Evolutionary conservation across 202 grass and related monocot species (phyloP).

Genomic region (Cymbopogon flexuosus): DNA sequence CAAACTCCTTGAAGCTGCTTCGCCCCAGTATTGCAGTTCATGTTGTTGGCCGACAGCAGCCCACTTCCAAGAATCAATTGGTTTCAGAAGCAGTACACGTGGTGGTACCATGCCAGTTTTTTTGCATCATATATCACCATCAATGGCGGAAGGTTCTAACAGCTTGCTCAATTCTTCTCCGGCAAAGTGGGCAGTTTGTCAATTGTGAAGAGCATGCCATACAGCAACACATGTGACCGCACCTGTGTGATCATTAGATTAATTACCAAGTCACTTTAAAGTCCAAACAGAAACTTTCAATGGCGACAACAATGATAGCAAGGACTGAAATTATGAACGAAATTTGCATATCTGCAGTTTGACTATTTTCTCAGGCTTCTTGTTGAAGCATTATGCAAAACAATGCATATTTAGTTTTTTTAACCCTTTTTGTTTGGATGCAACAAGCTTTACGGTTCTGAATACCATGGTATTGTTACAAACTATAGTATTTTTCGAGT

Average conservation of each 20-base stretch:
- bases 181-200: conserved; percentile 79
- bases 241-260: conserved; percentile 47
- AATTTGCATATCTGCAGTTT: background rate
- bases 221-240: conserved; percentile 98
- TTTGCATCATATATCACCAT: conserved; percentile 17
- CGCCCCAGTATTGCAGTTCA: background rate
- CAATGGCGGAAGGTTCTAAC: conserved; percentile 84
- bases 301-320: background rate
- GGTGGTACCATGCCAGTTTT: background rate
- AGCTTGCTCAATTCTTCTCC: conserved; percentile 82
- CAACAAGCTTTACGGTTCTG: background rate
- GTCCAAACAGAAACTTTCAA: background rate
- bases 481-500: background rate
- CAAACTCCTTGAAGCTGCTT: background rate
- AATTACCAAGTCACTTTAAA: background rate
- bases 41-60: background rate
- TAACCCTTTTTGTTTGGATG: background rate
- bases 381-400: background rate
- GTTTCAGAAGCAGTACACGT: background rate
- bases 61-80: background rate
- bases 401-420: background rate
- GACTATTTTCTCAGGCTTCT: conserved; percentile 16
- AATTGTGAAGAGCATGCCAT: conserved; percentile 71
- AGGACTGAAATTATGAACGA: conserved; percentile 9
- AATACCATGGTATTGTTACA: background rate